Conservation (phyloP, 441 rosid species). For the Sinapis alba region DNA sequence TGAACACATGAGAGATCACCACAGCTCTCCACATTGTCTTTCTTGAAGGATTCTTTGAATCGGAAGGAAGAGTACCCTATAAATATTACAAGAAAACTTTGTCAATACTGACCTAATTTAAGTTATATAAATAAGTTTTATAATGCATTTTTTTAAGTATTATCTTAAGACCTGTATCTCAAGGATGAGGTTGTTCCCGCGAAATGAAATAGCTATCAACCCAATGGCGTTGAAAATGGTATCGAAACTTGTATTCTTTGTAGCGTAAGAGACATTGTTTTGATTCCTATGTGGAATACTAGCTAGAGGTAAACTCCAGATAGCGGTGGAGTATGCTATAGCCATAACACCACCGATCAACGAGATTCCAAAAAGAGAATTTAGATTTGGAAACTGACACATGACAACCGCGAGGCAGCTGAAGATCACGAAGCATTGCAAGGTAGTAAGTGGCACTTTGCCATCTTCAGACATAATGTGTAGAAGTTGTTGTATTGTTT, state of each 20-base stretch:
- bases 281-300: conserved; percentile 40
- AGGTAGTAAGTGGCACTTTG: conserved; percentile 50
- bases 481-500: conserved; percentile 55
- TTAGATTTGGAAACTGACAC: conserved; percentile 86
- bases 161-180: conserved; percentile 73
- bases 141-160: background rate
- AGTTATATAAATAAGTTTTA: background rate
- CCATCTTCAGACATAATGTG: conserved; percentile 52
- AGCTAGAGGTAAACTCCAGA: conserved; percentile 70
- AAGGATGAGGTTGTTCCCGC: conserved; percentile 86
- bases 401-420: conserved; percentile 58
- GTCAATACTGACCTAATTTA: background rate
- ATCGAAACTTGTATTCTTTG: conserved; percentile 38
- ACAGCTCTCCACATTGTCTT: conserved; percentile 93
- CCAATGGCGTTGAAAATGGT: conserved; percentile 68
- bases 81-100: background rate
- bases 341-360: conserved; percentile 70
- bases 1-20: conserved; percentile 53
- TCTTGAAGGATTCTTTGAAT: conserved; percentile 77
- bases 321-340: conserved; percentile 59
- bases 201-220: conserved; percentile 71
- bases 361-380: conserved; percentile 80
- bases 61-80: conserved; percentile 91
- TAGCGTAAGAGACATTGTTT: conserved; percentile 55
- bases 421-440: conserved; percentile 77